These are phyloP conservation scores for Aspergillus phoenicis DNA, from an alignment of 2,329 filamentous ascomycete genomes.

Conservation along the genomic window DNA sequence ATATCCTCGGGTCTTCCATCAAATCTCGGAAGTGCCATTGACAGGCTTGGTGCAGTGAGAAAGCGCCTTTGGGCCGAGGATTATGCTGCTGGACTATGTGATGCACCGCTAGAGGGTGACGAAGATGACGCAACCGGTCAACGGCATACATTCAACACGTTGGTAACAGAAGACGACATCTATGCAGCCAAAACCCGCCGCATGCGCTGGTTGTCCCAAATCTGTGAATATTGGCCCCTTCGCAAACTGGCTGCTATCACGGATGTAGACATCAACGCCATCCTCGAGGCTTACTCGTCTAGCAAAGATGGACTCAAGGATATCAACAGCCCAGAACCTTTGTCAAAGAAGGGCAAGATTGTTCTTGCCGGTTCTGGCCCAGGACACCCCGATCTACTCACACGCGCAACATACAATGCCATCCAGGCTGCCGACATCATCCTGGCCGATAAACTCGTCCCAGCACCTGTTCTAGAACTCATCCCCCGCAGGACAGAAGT, in stretches of 20 bases:
- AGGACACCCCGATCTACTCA: constrained; percentile 88
- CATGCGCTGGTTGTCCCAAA: constrained; percentile 90
- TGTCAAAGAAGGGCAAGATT: constrained; percentile 63
- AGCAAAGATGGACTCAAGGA: constrained; percentile 27
- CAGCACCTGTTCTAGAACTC: constrained; percentile 80
- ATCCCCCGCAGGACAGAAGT: constrained; percentile 87
- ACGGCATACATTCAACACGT: constrained; percentile 77
- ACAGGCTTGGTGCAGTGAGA: constrained; percentile 72
- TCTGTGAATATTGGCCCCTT: constrained; percentile 98
- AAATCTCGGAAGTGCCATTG: constrained; percentile 75
- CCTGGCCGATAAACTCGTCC: constrained; percentile 59
- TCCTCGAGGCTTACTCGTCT: constrained; percentile 71
- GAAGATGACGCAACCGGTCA: constrained; percentile 60
- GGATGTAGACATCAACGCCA: constrained; percentile 73
- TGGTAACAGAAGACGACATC: constrained; percentile 72
- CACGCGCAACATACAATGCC: constrained; percentile 58
- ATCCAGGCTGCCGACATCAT: constrained; percentile 52
- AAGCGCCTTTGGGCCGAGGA: constrained; percentile 75
- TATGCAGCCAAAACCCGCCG: constrained; percentile 76
- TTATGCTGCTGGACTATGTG: constrained; percentile 53
- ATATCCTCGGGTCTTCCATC: constrained; percentile 77
- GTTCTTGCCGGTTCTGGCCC: constrained; percentile 91
- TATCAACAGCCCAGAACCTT: constrained; percentile 12
- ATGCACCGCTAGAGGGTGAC: constrained; percentile 48
- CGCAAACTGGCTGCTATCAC: constrained; percentile 76